Evolutionary conservation across 1,284 basidiomycete species (phyloP), one percentile per base, ranked within the genome.

Genomic region (Cystobasidium pallidum): DNA sequence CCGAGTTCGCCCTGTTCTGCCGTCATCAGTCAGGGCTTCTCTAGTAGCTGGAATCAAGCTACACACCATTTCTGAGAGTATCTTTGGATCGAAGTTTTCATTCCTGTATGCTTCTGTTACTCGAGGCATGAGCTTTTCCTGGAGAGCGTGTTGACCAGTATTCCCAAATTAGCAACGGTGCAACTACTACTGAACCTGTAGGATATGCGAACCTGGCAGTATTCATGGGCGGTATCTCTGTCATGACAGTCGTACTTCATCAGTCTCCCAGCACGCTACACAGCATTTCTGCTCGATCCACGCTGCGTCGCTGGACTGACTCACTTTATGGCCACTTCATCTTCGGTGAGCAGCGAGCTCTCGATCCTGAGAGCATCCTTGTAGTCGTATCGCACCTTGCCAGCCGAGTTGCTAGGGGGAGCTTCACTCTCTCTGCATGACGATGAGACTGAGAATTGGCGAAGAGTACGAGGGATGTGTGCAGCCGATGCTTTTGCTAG

Each of bases 241-340:
- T 39, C 6, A 13, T 13, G 13, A 6, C 6, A 39, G 36, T 7
- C 7, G 36, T 39, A 39, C 13, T 6, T 7, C 13, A 39, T 39
- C 36, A 39, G 36, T 39, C 36, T 39, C 36, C 36, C 36, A 39
- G 13, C 36, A 39, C 36, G 13, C 36, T 39, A 39, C 36, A 39
- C 36, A 39, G n/a, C n/a, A n/a, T n/a, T n/a, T n/a, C n/a, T n/a
- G n/a, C 13, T 39, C 36, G 36, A 39, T 39, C 36, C 36, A 39
- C 7, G 36, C 6, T 39, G 7, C 36, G n/a, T n/a, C n/a, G n/a
- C n/a, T n/a, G n/a, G n/a, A n/a, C 36, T 39, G 13, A 61, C 58
- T 28, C 74, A 91, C 92, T 91, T 87, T 78, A 97, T 90, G 6
- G 91, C 91, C 73, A 87, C 84, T 82, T 98, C 94, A 61, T 97